Evolutionary conservation across 768 basidiomycete species (phyloP).

Genomic region (Suillus americanus): DNA sequence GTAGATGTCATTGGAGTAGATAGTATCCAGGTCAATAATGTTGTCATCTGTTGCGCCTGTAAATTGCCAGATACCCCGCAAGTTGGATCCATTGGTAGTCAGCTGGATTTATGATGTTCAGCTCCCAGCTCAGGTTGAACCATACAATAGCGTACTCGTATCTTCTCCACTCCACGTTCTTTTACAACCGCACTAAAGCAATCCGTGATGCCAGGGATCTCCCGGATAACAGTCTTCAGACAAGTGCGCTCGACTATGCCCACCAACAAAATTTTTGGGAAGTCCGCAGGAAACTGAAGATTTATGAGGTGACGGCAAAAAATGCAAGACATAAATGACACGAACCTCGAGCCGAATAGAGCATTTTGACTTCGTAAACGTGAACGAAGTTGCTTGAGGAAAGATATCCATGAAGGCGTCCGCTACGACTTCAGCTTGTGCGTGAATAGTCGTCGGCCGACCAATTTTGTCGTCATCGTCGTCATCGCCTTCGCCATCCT

Average conservation of each 20-base stretch:
- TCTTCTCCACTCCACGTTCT: slow-evolving; percentile 51
- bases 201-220: slow-evolving; percentile 85
- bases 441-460: slow-evolving; percentile 34
- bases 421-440: slow-evolving; percentile 43
- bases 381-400: slow-evolving; percentile 69
- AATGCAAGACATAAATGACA: neutral
- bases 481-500: slow-evolving; percentile 36
- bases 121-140: neutral
- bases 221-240: slow-evolving; percentile 79
- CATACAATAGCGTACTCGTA: slow-evolving; percentile 36
- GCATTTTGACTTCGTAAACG: slow-evolving; percentile 64
- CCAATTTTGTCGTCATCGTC: slow-evolving; percentile 18
- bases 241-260: slow-evolving; percentile 91
- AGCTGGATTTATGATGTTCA: slow-evolving; percentile 43
- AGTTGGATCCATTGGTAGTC: slow-evolving; percentile 91
- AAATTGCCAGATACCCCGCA: slow-evolving; percentile 85
- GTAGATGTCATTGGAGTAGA: slow-evolving; percentile 95
- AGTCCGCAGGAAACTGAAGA: slow-evolving; percentile 78
- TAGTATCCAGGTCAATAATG: slow-evolving; percentile 72
- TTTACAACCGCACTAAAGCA: slow-evolving; percentile 69
- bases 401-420: slow-evolving; percentile 57
- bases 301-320: slow-evolving; percentile 5
- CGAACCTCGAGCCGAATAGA: slow-evolving; percentile 81
- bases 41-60: slow-evolving; percentile 49
- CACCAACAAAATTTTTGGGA: slow-evolving; percentile 91